Base-by-base conservation (phyloP, 441 rosid genomes). In the Dalechampia spathulata region DNA sequence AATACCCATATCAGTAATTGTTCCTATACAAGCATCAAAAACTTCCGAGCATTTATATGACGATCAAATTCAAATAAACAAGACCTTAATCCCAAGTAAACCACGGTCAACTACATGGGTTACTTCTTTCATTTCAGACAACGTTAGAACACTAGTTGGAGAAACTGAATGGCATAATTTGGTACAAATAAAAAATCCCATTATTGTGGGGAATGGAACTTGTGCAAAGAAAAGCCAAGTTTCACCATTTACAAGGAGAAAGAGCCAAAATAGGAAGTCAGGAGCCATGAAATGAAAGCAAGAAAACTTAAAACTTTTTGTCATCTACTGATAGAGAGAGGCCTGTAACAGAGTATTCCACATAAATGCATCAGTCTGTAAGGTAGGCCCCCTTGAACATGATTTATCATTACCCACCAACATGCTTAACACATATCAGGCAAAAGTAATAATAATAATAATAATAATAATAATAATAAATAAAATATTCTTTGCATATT, bases 321-420 rank as follows among this genome's bases (percentile, higher is more conserved):
- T 60, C 75, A 69, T 56, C 25, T 64, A 46, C 52, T 40, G 60
- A 39, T 52, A 42, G n/a, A n/a, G n/a, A n/a, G n/a, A n/a, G 55
- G 46, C 62, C 74, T 47, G 60, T 73, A 67, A 60, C 70, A 72
- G 71, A 66, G 78, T 60, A 81, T 70, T 65, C 75, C 75, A 71
- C 61, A 67, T 63, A 64, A 58, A 66, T 63, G 48, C 46, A 57
- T 44, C 49, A 30, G 34, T 30, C 34, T 60, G 60, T 12, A 63
- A 44, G 52, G 59, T 62, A 64, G 75, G 90, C 83, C 17, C 85
- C 85, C 84, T 62, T 62, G 78, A 78, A 62, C 55, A 68, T 39
- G 79, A 81, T 72, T 53, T 58, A 72, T 76, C 80, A 66, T 42
- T 37, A 43, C 47, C 59, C 57, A 16, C 41, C 48, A 56, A 22